A percentile compares a stretch with the other conserved stretches of the same genome.
Evolutionary conservation across 495 filamentous ascomycete species (phyloP).

Genomic region (Penicillium fimorum): DNA sequence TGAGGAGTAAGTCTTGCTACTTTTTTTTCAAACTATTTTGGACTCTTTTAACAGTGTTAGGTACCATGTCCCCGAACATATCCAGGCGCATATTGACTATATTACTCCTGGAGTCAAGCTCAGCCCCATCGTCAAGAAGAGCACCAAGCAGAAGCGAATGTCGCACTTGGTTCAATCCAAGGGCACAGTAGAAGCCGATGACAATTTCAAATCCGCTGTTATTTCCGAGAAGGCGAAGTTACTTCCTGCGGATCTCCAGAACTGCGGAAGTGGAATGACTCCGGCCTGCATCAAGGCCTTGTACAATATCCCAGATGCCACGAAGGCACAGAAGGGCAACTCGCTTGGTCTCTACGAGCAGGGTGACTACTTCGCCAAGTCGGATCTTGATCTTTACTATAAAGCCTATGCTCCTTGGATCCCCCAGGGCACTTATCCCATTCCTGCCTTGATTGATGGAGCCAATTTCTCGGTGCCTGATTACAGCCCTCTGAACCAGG

Average conservation of each 20-base stretch:
- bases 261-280: slow-evolving; percentile 49
- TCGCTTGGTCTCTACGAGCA: slow-evolving; percentile 55
- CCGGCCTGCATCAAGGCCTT: slow-evolving; percentile 54
- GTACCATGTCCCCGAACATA: slow-evolving; percentile 53
- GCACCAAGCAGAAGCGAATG: slow-evolving; percentile 20
- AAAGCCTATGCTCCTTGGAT: slow-evolving; percentile 43
- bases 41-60: slow-evolving; percentile 21
- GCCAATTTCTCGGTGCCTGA: slow-evolving; percentile 33
- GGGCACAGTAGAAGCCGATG: slow-evolving; percentile 5
- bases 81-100: slow-evolving; percentile 56
- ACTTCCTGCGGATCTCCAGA: slow-evolving; percentile 21
- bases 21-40: neutral
- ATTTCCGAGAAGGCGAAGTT: slow-evolving; percentile 20
- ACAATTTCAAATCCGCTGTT: neutral
- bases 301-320: slow-evolving; percentile 49
- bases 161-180: slow-evolving; percentile 22
- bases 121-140: slow-evolving; percentile 27
- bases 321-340: slow-evolving; percentile 40
- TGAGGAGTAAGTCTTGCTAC: slow-evolving; percentile 31
- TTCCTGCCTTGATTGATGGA: slow-evolving; percentile 44
- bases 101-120: slow-evolving; percentile 57
- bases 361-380: slow-evolving; percentile 49
- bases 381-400: slow-evolving; percentile 59
- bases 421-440: slow-evolving; percentile 44
- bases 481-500: slow-evolving; percentile 27